Base-by-base conservation (phyloP, 352 stramenopile species). In the Bremia lactucae region DNA sequence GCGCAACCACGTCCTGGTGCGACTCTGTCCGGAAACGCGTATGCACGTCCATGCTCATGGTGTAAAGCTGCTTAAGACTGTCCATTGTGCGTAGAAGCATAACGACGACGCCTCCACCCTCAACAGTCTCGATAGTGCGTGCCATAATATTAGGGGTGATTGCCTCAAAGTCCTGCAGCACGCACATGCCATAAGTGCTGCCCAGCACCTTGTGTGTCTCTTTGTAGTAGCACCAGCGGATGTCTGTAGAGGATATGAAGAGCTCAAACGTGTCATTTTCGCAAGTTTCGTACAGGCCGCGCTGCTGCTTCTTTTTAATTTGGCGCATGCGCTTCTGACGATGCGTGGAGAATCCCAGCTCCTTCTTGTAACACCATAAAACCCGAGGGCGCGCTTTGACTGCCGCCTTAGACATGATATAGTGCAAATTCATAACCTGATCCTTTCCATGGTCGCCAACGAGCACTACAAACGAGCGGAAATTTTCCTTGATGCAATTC, bases 361-460 rank as follows among this genome's bases (percentile, higher is more conserved):
- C 95, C 57, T 99, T 99, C 62, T 99, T 99, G 83, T 99, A 99
- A 68, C 96, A 99, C 96, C 96, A 99, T 6, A 99, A 68, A 33
- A 99, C 96, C 42, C 90, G 95, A 9, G 94, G 93, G 13, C 95
- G 87, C 21, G 92, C 85, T 52, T 97, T 95, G 20, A 98, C 84
- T 13, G 87, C 82, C 8, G 91, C 87, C 65, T 97, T 97, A 37
- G 82, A 90, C 25, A 99, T 68, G 49, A 99, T 98, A 59, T 98
- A 97, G 70, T 99, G 94, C 46, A 99, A 70, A 63, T 99, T 99
- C 51, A 95, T 94, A 35, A 99, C 85, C 72, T 99, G 96, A 74
- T 99, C 96, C 59, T 98, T 98, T 46, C 96, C 96, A 82, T 98
- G 90, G 69, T 99, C 96, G 28, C 96, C 96, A 23, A 99, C 95